phyloP scores from a whole-genome alignment of 1,284 basidiomycete species.

The Xanthoconium separans region DNA sequence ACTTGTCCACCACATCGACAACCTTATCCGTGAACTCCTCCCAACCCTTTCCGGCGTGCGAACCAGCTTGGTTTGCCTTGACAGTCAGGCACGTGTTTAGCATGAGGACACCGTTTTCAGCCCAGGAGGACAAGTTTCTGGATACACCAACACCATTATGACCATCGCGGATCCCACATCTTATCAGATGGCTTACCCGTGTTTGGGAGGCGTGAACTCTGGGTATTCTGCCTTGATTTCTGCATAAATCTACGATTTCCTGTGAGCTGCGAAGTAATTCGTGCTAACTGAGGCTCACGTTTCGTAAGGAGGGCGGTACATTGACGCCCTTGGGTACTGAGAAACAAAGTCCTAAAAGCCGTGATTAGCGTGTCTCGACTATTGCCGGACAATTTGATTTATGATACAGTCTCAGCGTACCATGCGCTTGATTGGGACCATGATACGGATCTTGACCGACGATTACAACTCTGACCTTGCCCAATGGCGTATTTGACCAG shows the following conservation, averaged over 20 bases:
- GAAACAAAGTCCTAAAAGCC: slow-evolving; percentile 70
- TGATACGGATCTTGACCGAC: slow-evolving; percentile 82
- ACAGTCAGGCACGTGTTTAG: slow-evolving; percentile 93
- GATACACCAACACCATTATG: slow-evolving; percentile 10
- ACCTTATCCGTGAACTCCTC: slow-evolving; percentile 80
- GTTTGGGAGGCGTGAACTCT: slow-evolving; percentile 74
- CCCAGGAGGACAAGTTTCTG: slow-evolving; percentile 81
- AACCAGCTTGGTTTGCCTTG: slow-evolving; percentile 70
- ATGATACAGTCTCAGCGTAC: slow-evolving; percentile 34
- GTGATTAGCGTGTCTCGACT: slow-evolving; percentile 12
- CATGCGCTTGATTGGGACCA: slow-evolving; percentile 68
- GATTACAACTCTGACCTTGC: slow-evolving; percentile 76
- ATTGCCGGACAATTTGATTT: not conserved
- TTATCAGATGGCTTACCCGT: slow-evolving; percentile 65
- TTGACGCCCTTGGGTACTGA: slow-evolving; percentile 76
- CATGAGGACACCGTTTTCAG: slow-evolving; percentile 85
- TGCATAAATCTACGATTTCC: slow-evolving; percentile 72
- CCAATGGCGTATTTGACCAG: slow-evolving; percentile 80
- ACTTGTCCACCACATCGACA: slow-evolving; percentile 67
- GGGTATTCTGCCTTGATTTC: slow-evolving; percentile 85
- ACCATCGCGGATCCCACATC: slow-evolving; percentile 16
- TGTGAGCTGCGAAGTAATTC: slow-evolving; percentile 10
- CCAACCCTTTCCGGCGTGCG: slow-evolving; percentile 86
- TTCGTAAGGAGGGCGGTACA: slow-evolving; percentile 79
- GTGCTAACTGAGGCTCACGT: slow-evolving; percentile 46